phyloP scores from a whole-genome alignment of 495 filamentous ascomycete species.

The Penicillium longicatenatum region DNA sequence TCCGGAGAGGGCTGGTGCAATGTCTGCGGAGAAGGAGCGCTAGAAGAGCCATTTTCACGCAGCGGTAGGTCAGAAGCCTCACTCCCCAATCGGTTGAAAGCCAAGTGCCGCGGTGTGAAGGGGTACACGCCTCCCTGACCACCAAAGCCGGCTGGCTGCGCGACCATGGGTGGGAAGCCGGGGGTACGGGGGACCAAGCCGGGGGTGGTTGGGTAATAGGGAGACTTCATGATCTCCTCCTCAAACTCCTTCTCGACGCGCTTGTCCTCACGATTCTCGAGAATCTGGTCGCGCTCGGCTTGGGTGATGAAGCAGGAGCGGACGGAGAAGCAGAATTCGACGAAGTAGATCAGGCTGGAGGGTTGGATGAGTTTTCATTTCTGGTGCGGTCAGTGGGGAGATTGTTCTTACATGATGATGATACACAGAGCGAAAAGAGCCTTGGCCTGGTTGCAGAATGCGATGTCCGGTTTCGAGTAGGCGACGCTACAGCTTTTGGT shows the following conservation, averaged over 20 bases:
- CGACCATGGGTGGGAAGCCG: conserved; percentile 27
- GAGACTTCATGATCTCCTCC: conserved; percentile 49
- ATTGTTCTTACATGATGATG: conserved; percentile 66
- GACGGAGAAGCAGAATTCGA: conserved; percentile 57
- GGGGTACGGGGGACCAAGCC: conserved; percentile 31
- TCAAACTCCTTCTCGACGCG: conserved; percentile 45
- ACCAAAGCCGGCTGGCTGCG: background rate
- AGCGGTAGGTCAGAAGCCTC: conserved; percentile 44
- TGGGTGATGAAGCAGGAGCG: conserved; percentile 64
- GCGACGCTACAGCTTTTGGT: conserved; percentile 73
- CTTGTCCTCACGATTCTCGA: conserved; percentile 43
- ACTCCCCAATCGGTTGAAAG: conserved; percentile 43
- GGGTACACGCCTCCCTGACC: conserved; percentile 27
- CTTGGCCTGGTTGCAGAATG: conserved; percentile 78
- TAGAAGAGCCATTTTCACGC: conserved; percentile 25
- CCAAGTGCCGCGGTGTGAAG: conserved; percentile 43
- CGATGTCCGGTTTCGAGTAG: conserved; percentile 54
- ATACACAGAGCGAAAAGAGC: conserved; percentile 69
- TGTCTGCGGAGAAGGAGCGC: conserved; percentile 16
- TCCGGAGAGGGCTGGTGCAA: conserved; percentile 25
- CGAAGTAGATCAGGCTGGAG: conserved; percentile 55
- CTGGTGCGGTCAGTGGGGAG: background rate
- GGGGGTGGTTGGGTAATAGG: conserved; percentile 41
- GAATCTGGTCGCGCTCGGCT: conserved; percentile 36
- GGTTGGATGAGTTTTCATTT: conserved; percentile 11